These are phyloP conservation scores for Xylariales sp. DNA, from an alignment of 2,329 filamentous ascomycete genomes.

Conservation along the genomic window DNA sequence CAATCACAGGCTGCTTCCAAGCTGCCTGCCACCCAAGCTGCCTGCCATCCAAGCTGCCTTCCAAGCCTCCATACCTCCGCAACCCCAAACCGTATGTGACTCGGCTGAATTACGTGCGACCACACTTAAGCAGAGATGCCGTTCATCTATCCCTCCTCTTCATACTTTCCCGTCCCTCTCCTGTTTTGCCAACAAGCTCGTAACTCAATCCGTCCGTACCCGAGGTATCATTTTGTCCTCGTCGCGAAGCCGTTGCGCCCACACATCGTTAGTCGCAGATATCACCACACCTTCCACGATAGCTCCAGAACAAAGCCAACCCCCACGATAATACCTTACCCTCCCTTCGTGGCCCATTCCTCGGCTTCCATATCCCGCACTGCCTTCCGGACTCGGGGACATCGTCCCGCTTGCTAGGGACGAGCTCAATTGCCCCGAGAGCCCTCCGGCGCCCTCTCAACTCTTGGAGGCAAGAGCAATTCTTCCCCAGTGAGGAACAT, in stretches of 20 bases:
- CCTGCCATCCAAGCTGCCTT: background rate
- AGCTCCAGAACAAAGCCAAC: constrained; percentile 6
- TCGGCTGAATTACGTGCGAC: background rate
- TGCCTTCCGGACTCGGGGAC: constrained; percentile 7
- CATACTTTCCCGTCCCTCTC: background rate
- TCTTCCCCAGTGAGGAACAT: background rate
- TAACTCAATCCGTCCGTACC: background rate
- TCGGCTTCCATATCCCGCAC: constrained; percentile 7
- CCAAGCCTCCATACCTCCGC: background rate
- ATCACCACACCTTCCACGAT: constrained; percentile 2
- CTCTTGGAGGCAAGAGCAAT: constrained; percentile 2
- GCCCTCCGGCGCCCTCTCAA: background rate
- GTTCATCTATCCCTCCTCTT: background rate
- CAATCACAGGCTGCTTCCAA: background rate
- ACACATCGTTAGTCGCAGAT: constrained; percentile 3
- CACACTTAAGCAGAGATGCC: background rate
- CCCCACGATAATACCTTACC: constrained; percentile 8
- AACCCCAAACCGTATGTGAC: background rate
- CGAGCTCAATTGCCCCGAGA: constrained; percentile 6
- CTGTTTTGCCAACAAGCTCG: background rate
- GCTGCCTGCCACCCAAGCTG: background rate
- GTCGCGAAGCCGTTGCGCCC: background rate
- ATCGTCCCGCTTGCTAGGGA: constrained; percentile 10
- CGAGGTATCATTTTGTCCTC: background rate
- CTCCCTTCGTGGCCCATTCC: constrained; percentile 9